Base-by-base conservation (phyloP, 208 protist species). In the Leishmania aethiopica region DNA sequence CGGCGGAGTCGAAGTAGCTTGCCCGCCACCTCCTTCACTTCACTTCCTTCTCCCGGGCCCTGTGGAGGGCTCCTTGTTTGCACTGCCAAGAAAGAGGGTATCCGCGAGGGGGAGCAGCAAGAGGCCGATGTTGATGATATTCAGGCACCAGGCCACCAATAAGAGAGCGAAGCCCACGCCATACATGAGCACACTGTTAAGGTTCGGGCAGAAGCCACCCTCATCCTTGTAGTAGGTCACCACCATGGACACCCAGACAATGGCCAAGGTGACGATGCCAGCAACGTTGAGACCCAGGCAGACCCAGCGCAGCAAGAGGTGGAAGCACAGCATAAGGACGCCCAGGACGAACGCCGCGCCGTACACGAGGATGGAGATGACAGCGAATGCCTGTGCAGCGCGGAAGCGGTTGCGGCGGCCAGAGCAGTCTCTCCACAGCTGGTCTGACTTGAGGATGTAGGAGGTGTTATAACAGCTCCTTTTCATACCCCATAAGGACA, bases 221-320 rank as follows among this genome's bases (percentile, higher is more conserved):
- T 70, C 42, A 37, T 75, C 45, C 32, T 47, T 69, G 78, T 80
- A 67, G 77, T 84, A 91, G 35, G 62, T 5, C 60, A 87, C 37
- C 8, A 84, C 42, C 90, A 92, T 90, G 19, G 73, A 49, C 22
- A 57, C 81, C 89, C 90, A 95, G n/a, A 78, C 75, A 10, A 90
- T 42, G 60, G 59, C 25, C n/a, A 80, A 55, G 15, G 82, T 79
- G 40, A 60, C 37, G 47, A 88, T 84, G 55, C 75, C 75, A 22
- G 81, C 32, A 19, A 88, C 76, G 77, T 82, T 90, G 53, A 95
- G 75, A 13, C 87, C n/a, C 47, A 81, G 60, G 51, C 81, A 88
- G 19, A 86, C 22, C 69, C 84, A 91, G 55, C 72, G 82, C 71
- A 45, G 6, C 2, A 3, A 8, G 6, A 3, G 3, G 42, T 3